Base-by-base conservation (phyloP, 1,284 basidiomycete genomes). In the Peniophora sp. region DNA sequence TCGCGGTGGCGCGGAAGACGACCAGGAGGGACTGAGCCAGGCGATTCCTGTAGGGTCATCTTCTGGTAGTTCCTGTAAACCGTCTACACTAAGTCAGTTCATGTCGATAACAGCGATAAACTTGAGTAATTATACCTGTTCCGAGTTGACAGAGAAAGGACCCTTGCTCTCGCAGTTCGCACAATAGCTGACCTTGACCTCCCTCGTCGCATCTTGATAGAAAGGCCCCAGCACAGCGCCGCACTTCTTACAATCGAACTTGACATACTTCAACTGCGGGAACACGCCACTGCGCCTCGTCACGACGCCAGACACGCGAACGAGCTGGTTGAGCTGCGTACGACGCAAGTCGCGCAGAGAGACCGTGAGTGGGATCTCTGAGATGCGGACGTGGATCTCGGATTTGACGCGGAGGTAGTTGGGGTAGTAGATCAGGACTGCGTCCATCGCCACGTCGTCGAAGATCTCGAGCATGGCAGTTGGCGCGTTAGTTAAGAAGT, bases 1-100 rank as follows among this genome's bases (percentile, higher is more conserved):
- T 99, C 96, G 51, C 96, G 85, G 68, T 99, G 96, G 49, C 96
- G 79, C 9, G 96, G 96, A 12, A 99, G 77, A 61, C 96, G 92
- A 67, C 96, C 96, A 16, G 96, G 94, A 48, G 96, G 97, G 2
- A 99, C 96, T 2, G 91, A 93, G 2, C 96, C 97, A n/a, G 96
- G 96, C 12, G 93, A 95, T 67, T 99, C 97, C 64, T 99, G 96
- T 43, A 99, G 70, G 2, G 96, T 98, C 91, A 99, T 92, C 70
- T 93, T 97, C 67, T 99, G 97, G 66, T 97, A 99, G 69, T 99
- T 99, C 52, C 97, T 81, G 69, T 99, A 99, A 2, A 99, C 86
- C 0, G 97, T 99, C 90, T 99, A 65, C n/a, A 51, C 3, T 8
- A 0, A 19, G 41, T 34, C 27, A 49, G 44, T 41, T 10, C 3